phyloP scores from a whole-genome alignment of 257 asterid genomes.

The Phtheirospermum japonicum region DNA sequence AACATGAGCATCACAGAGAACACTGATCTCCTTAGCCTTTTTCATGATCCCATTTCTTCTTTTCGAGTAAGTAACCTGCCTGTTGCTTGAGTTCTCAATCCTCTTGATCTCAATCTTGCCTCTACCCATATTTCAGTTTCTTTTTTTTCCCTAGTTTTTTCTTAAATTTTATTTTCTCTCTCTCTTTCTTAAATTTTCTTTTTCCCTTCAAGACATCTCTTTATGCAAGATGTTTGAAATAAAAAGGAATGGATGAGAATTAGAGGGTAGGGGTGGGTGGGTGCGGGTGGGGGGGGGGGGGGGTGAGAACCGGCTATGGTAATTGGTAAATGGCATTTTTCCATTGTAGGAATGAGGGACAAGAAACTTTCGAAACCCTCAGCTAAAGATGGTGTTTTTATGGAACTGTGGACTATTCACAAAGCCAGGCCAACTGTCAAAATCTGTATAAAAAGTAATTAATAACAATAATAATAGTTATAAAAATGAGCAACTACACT shows the following conservation, averaged over 20 bases:
- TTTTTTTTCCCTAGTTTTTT: background rate
- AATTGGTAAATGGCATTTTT: constrained; percentile 32
- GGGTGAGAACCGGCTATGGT: background rate
- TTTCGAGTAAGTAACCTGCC: constrained; percentile 66
- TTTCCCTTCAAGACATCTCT: constrained; percentile 8
- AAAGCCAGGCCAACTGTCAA: constrained; percentile 48
- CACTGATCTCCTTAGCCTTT: constrained; percentile 70
- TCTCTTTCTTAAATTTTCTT: constrained; percentile 1
- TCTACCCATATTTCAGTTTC: constrained; percentile 40
- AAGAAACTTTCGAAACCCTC: constrained; percentile 46
- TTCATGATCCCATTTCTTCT: constrained; percentile 73
- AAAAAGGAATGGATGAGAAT: constrained; percentile 33
- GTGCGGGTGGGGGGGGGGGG: background rate
- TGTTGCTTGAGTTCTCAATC: constrained; percentile 65
- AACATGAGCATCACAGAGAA: constrained; percentile 68
- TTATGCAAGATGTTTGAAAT: constrained; percentile 8
- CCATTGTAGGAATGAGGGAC: constrained; percentile 49
- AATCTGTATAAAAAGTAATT: no score
- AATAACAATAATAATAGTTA: no score
- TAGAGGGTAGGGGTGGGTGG: constrained; percentile 17
- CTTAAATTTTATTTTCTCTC: background rate
- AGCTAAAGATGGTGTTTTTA: constrained; percentile 37
- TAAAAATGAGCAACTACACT: no score
- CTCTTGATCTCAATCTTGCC: constrained; percentile 62
- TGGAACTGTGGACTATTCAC: constrained; percentile 33